A percentile compares a stretch with the other conserved stretches of the same genome.
Evolutionary conservation across 2,329 filamentous ascomycete genomes (phyloP).

Genomic region (Fusarium sacchari): DNA sequence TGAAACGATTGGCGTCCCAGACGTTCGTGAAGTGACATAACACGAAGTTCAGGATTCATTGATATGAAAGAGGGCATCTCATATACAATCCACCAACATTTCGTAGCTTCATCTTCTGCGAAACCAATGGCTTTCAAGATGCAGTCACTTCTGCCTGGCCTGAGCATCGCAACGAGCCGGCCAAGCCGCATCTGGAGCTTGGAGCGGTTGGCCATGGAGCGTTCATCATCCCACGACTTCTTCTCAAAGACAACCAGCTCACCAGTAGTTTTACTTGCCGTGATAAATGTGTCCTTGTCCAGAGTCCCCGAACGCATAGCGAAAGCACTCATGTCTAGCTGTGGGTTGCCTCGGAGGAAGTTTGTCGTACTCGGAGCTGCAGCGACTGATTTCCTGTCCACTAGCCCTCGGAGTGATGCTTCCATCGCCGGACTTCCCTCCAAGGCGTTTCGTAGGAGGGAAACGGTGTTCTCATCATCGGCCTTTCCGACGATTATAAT

Average conservation of each 20-base stretch:
- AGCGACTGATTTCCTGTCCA: background rate
- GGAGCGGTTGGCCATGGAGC: background rate
- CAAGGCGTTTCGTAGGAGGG: background rate
- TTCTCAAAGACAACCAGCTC: background rate
- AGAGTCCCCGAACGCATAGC: accelerated
- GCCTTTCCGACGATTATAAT: background rate
- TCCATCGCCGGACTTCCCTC: background rate
- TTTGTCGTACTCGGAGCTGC: background rate
- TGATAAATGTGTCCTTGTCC: background rate
- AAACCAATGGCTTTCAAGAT: background rate
- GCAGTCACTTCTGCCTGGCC: background rate
- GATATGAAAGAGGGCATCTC: background rate
- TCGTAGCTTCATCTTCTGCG: background rate
- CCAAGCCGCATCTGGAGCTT: background rate
- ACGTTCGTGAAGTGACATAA: background rate
- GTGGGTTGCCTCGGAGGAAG: background rate
- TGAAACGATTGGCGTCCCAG: background rate
- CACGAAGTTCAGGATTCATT: accelerated
- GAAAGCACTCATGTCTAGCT: background rate
- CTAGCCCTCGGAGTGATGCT: background rate
- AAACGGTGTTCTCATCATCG: background rate
- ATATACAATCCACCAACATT: background rate
- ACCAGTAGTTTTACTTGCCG: background rate
- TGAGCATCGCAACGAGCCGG: background rate
- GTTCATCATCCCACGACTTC: background rate